Base-by-base conservation (phyloP, 2,329 filamentous ascomycete genomes). In the Gyromitra esculenta region DNA sequence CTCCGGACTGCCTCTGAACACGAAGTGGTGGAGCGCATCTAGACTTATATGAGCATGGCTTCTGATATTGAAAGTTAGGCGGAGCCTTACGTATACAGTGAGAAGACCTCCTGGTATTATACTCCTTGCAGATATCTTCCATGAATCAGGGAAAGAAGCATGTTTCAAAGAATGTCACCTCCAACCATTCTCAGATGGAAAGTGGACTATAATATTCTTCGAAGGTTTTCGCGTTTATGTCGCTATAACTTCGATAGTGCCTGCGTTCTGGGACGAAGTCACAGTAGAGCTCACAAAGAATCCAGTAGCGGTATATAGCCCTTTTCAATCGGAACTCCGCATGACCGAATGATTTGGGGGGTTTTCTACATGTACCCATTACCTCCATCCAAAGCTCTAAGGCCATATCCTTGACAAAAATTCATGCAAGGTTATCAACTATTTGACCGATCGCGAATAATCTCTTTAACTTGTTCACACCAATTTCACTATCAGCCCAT, bases 131-230 rank as follows among this genome's bases (percentile, higher is more conserved):
- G 7, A 65, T 13, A 2, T 39, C 11, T 1, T 0, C 7, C 62
- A 65, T 65, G 18, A 21, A 21, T 9, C 25, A 15, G 5, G 62
- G 43, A n/a, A 65, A 65, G 15, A 64, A 64, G 15, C 43, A 50
- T n/a, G 35, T 31, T 35, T 65, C 25, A 1, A 52, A 65, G 7
- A 65, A 65, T 9, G 7, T 31, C 43, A 52, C 37, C 5, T 50
- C 15, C 25, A 52, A 37, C 7, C n/a, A 18, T 5, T 65, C 62
- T 0, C 62, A 21, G n/a, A 11, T 11, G 0, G 21, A 31, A 0
- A 52, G n/a, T 18, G 62, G 31, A 3, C 43, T 15, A 21, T 65
- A 52, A 4, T 52, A 65, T 43, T 65, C 43, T 8, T 39, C 25
- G 15, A 65, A 65, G 1, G 25, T 50, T 5, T 35, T 25, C 15